Evolutionary conservation across 768 basidiomycete genomes (phyloP).

Genomic region (Sarcodon aspratus): DNA sequence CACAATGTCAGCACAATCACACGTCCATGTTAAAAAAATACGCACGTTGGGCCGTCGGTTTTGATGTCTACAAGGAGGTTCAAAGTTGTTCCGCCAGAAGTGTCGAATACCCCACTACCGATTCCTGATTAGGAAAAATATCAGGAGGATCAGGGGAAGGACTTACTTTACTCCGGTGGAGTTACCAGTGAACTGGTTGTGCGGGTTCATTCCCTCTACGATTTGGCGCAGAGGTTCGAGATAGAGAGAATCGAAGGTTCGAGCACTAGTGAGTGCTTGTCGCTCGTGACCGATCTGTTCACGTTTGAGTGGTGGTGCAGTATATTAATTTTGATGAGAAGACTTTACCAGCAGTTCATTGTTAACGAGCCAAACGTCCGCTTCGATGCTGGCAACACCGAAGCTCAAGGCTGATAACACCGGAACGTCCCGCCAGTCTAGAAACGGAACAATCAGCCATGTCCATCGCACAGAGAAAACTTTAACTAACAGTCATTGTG

Average conservation of each 20-base stretch:
- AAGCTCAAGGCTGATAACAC: slow-evolving; percentile 35
- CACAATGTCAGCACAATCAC: slow-evolving; percentile 1
- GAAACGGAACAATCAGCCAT: not conserved
- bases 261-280: slow-evolving; percentile 27
- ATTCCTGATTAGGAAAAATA: not conserved
- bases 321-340: not conserved
- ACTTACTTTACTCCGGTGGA: slow-evolving; percentile 29
- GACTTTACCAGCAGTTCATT: slow-evolving; percentile 31
- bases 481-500: slow-evolving; percentile 38
- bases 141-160: not conserved
- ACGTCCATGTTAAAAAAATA: slow-evolving; percentile 1
- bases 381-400: slow-evolving; percentile 41
- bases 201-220: slow-evolving; percentile 29
- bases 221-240: slow-evolving; percentile 33
- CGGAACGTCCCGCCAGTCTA: slow-evolving; percentile 44
- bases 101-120: slow-evolving; percentile 40
- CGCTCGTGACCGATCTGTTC: slow-evolving; percentile 33
- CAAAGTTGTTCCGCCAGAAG: slow-evolving; percentile 24
- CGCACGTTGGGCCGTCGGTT: slow-evolving; percentile 35
- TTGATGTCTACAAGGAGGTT: slow-evolving; percentile 44
- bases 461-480: not conserved
- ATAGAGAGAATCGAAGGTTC: slow-evolving; percentile 37
- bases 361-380: slow-evolving; percentile 37
- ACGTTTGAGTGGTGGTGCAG: too few species aligned
- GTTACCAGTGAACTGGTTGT: slow-evolving; percentile 27